Percentiles rank a stretch among this genome's conserved stretches.
Evolutionary conservation across 2,329 filamentous ascomycete genomes (phyloP).

Genomic region (Keithomyces neogunnii): DNA sequence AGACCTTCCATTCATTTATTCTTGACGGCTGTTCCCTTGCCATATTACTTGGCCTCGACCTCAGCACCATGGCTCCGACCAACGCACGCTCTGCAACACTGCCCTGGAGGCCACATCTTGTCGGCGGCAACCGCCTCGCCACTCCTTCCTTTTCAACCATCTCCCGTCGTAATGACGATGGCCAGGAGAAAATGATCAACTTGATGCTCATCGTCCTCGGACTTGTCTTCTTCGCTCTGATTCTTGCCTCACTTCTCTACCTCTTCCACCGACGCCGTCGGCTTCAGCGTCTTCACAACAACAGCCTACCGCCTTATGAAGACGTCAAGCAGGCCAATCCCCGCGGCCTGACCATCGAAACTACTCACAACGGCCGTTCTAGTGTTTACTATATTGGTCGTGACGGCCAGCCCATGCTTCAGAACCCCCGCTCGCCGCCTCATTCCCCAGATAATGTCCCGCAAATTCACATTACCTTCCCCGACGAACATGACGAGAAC

Average conservation of each 20-base stretch:
- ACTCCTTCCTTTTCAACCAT: slow-evolving; percentile 7
- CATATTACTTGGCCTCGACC: slow-evolving; percentile 1
- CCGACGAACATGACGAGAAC: slow-evolving; percentile 81
- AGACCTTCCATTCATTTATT: slow-evolving; percentile 11
- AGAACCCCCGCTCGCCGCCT: slow-evolving; percentile 66
- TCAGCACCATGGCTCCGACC: slow-evolving; percentile 7
- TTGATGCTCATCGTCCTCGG: slow-evolving; percentile 73
- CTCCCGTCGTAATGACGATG: slow-evolving; percentile 23
- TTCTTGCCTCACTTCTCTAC: slow-evolving; percentile 60
- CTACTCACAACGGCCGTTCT: slow-evolving; percentile 45
- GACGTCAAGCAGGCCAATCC: slow-evolving; percentile 47
- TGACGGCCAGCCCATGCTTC: slow-evolving; percentile 66
- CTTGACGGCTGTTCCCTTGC: slow-evolving; percentile 1
- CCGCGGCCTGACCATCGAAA: slow-evolving; percentile 50
- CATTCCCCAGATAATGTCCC: slow-evolving; percentile 76
- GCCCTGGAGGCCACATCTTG: slow-evolving; percentile 9
- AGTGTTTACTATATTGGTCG: slow-evolving; percentile 73
- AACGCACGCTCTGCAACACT: slow-evolving; percentile 1
- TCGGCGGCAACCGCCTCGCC: slow-evolving; percentile 4
- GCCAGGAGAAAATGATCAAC: slow-evolving; percentile 57
- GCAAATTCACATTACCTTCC: slow-evolving; percentile 97
- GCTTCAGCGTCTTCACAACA: slow-evolving; percentile 36
- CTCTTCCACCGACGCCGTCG: slow-evolving; percentile 59
- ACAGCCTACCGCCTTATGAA: slow-evolving; percentile 62
- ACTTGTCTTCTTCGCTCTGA: slow-evolving; percentile 64